Base-by-base conservation (phyloP, 306 rosid species). In the Dryas drummondii region DNA sequence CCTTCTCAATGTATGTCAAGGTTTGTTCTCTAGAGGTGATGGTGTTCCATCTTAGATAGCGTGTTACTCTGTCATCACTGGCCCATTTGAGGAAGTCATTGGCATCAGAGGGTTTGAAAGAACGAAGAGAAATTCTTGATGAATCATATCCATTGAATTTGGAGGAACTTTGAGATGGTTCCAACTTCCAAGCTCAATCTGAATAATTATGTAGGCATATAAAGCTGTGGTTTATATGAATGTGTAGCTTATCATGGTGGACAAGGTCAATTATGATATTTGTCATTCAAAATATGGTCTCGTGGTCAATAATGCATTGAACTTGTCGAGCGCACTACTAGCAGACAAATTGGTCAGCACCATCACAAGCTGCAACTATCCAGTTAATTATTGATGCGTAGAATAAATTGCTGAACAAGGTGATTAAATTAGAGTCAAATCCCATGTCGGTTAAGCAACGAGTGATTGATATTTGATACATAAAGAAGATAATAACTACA, bases 1-100 rank as follows among this genome's bases (percentile, higher is more conserved):
- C 76, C 65, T 81, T 84, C 65, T 82, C 71, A n/a, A 87, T 44
- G 49, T 78, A 84, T 13, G 52, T 15, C 45, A 87, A 4, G 56
- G 88, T 84, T 84, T 84, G 86, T 75, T 86, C 82, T 70, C 27
- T 77, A 16, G 80, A 66, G 48, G 76, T 76, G 9, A 80, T 77
- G 66, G 82, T 66, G 73, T 79, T 62, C 79, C 81, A 83, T 80
- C 73, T 72, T 16, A 79, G 73, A 48, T 76, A 79, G 26, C 73
- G 84, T 10, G 81, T 84, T 48, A 80, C 82, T 76, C 77, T 77
- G 32, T 84, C 80, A 62, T 72, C 75, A 68, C 84, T 53, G 0
- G 82, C 78, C 84, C 84, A 85, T 49, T 60, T 72, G 51, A 84
- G 54, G 71, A 81, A 77, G 75, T 84, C 83, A 65, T 84, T 48